These are phyloP conservation scores for Alternaria sp. DNA, from an alignment of 2,329 filamentous ascomycete genomes.

Conservation along the genomic window DNA sequence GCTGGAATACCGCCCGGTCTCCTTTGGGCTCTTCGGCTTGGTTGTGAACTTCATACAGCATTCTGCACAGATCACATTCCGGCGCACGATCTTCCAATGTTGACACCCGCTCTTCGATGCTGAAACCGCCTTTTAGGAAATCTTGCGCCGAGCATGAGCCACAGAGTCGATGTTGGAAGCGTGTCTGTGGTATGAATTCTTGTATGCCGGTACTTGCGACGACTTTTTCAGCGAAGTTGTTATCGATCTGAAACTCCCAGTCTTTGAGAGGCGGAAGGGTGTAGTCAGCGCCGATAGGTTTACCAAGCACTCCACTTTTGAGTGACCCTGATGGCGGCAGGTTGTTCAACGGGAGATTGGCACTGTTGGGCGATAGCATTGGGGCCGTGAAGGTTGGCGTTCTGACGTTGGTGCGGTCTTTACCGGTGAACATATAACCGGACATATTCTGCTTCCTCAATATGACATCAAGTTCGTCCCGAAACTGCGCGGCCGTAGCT, in stretches of 20 bases:
- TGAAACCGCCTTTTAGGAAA: constrained; percentile 15
- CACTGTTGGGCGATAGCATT: background rate
- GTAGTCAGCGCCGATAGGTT: constrained; percentile 9
- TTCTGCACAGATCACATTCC: constrained; percentile 13
- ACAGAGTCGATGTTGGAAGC: background rate
- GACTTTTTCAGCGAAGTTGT: constrained; percentile 11
- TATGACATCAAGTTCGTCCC: constrained; percentile 14
- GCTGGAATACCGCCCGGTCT: background rate
- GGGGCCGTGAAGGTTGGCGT: background rate
- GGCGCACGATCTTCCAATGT: background rate
- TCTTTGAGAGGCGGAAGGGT: constrained; percentile 6
- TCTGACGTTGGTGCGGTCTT: constrained; percentile 1
- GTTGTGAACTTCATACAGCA: background rate
- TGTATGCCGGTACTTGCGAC: background rate
- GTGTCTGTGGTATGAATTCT: background rate
- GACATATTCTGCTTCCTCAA: background rate
- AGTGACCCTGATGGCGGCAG: background rate
- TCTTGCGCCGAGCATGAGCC: background rate
- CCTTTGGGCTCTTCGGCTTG: background rate
- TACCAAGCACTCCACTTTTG: constrained; percentile 1
- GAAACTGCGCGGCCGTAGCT: constrained; percentile 16
- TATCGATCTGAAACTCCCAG: constrained; percentile 20
- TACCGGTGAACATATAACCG: constrained; percentile 8
- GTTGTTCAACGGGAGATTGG: background rate
- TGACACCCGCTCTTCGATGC: background rate